A percentile compares a stretch with the other conserved stretches of the same genome.
Evolutionary conservation across 805 yeast species (phyloP).

Genomic region (Ogataea dorogensis): DNA sequence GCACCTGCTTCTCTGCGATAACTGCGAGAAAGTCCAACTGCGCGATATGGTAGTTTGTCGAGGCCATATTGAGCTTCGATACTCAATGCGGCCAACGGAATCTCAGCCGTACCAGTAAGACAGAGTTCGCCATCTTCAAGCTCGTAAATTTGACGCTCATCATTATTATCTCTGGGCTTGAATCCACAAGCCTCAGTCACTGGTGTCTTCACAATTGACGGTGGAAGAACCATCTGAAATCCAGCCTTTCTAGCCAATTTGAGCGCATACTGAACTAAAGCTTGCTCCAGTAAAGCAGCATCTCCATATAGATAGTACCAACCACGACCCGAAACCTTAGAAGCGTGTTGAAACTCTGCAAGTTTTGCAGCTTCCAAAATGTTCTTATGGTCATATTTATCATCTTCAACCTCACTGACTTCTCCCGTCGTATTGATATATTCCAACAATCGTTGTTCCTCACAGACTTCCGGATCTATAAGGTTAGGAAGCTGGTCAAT

Average conservation of each 20-base stretch:
- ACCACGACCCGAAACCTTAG: slow-evolving; percentile 77
- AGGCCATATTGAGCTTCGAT: slow-evolving; percentile 40
- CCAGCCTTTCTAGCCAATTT: slow-evolving; percentile 64
- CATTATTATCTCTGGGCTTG: slow-evolving; percentile 84
- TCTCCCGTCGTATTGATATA: slow-evolving; percentile 48
- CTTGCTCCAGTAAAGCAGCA: slow-evolving; percentile 88
- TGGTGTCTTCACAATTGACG: slow-evolving; percentile 78
- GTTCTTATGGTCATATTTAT: slow-evolving; percentile 55
- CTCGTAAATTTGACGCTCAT: slow-evolving; percentile 81
- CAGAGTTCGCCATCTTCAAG: slow-evolving; percentile 51
- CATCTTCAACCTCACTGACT: slow-evolving; percentile 5
- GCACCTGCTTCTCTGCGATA: slow-evolving; percentile 98
- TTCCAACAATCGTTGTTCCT: slow-evolving; percentile 44
- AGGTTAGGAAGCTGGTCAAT: slow-evolving; percentile 64
- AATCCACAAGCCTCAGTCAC: slow-evolving; percentile 89
- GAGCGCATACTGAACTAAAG: slow-evolving; percentile 77
- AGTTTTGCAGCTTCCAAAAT: slow-evolving; percentile 70
- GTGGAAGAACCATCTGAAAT: slow-evolving; percentile 73
- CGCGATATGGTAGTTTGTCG: slow-evolving; percentile 49
- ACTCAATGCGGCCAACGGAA: slow-evolving; percentile 81
- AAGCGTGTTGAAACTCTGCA: slow-evolving; percentile 68
- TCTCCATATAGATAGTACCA: slow-evolving; percentile 85
- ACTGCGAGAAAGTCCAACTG: slow-evolving; percentile 81
- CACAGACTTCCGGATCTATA: slow-evolving; percentile 47
- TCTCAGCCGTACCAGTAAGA: slow-evolving; percentile 93